Evolutionary conservation across 768 basidiomycete genomes (phyloP).

Genomic region (Boletus coccyginus): DNA sequence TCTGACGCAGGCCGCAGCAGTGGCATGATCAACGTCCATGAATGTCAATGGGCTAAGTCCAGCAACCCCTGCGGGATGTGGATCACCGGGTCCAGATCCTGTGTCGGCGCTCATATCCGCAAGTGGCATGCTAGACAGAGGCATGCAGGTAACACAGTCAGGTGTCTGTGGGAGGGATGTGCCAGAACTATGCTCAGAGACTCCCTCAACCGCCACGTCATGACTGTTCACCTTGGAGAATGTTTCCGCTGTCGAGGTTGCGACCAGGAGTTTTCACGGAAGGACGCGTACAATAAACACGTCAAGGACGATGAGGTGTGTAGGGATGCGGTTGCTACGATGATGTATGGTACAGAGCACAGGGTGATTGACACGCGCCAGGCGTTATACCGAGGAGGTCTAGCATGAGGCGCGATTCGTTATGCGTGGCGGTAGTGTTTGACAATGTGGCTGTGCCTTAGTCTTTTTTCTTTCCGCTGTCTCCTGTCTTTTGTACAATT

Average conservation of each 20-base stretch:
- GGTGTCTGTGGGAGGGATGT: constrained; percentile 7
- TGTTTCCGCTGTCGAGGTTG: constrained; percentile 6
- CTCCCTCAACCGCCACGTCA: constrained; percentile 9
- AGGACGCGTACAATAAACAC: constrained; percentile 8
- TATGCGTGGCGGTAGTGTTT: background rate
- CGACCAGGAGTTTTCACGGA: background rate
- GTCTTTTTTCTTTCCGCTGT: background rate
- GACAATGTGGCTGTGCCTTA: no score
- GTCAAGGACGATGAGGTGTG: background rate
- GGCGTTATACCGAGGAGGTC: background rate
- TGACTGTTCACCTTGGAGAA: constrained; percentile 6
- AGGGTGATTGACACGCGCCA: background rate
- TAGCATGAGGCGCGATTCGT: no score
- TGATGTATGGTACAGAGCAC: background rate
- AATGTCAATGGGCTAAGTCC: constrained; percentile 4
- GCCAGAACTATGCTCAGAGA: background rate
- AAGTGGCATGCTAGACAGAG: background rate
- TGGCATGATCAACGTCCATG: constrained; percentile 1
- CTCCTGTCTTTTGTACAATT: no score
- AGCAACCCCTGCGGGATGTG: constrained; percentile 8
- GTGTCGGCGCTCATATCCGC: constrained; percentile 4
- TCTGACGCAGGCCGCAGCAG: background rate
- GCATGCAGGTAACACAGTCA: background rate
- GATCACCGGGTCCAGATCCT: constrained; percentile 3
- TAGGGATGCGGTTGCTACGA: background rate